Evolutionary conservation across 129 eudicot genomes (phyloP).

Genomic region (Helianthus annuus): DNA sequence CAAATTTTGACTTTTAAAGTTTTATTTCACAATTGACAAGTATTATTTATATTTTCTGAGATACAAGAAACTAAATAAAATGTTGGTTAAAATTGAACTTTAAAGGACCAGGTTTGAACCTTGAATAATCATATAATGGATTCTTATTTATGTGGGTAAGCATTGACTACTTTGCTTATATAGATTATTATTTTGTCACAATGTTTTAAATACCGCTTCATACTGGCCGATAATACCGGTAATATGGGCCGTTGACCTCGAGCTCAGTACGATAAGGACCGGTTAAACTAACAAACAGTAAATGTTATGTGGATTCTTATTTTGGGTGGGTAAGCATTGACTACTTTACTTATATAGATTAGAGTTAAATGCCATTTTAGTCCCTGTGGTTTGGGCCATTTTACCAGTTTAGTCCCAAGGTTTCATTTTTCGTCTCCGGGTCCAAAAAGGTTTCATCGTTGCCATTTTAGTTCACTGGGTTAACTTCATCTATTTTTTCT

Average conservation of each 20-base stretch:
- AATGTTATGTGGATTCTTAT: neutral
- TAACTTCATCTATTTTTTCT: too few relatives aligned
- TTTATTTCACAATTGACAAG: constrained; percentile 16
- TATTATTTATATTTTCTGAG: neutral
- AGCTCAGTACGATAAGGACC: too few relatives aligned
- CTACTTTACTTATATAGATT: constrained; percentile 1
- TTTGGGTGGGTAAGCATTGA: neutral
- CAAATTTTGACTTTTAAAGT: neutral
- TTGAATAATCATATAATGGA: neutral
- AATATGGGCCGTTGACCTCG: too few relatives aligned
- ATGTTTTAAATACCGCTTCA: too few relatives aligned
- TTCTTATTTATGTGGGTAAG: neutral
- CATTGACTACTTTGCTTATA: neutral
- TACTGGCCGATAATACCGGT: too few relatives aligned
- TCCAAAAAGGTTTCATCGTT: too few relatives aligned
- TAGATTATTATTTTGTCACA: neutral
- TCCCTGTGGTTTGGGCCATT: too few relatives aligned
- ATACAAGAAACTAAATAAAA: neutral
- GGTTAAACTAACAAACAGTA: too few relatives aligned
- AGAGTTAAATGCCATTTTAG: too few relatives aligned
- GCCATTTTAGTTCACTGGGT: too few relatives aligned
- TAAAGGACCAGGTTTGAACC: neutral
- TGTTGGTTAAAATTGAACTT: neutral
- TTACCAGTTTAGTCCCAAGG: too few relatives aligned
- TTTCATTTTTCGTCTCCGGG: too few relatives aligned